A percentile compares a stretch with the other conserved stretches of the same genome.
These are phyloP conservation scores for Quercus gilva DNA, from an alignment of 306 rosid genomes.

Conservation along the genomic window DNA sequence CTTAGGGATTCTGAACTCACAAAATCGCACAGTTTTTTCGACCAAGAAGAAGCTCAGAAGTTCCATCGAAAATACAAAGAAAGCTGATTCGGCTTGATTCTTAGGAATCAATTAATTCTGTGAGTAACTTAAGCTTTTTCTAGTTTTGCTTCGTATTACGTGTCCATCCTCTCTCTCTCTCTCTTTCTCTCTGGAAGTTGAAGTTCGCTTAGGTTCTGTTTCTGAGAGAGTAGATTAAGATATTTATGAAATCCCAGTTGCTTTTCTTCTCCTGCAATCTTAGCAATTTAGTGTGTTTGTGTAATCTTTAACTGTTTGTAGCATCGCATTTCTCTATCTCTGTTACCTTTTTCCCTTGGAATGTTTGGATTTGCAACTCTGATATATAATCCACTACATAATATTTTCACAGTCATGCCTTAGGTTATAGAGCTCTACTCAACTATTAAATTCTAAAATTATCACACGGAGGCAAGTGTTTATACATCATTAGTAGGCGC, in stretches of 20 bases:
- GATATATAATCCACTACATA: not conserved
- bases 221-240: too few relatives aligned
- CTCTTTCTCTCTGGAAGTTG: not conserved
- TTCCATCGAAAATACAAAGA: not conserved
- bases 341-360: not conserved
- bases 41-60: constrained; percentile 4
- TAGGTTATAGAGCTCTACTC: not conserved
- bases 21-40: not conserved
- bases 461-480: not conserved
- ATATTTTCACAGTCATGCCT: not conserved
- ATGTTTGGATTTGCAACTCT: not conserved
- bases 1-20: not conserved
- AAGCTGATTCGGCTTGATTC: not conserved
- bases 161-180: not conserved
- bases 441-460: not conserved
- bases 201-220: not conserved
- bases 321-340: not conserved
- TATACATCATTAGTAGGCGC: not conserved
- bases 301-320: not conserved
- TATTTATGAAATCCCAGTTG: not conserved
- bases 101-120: not conserved
- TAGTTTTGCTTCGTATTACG: not conserved
- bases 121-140: not conserved
- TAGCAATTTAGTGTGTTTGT: not conserved
- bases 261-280: not conserved